Base-by-base conservation (phyloP, 108 stramenopile species). In the Fragilaria crotonensis region DNA sequence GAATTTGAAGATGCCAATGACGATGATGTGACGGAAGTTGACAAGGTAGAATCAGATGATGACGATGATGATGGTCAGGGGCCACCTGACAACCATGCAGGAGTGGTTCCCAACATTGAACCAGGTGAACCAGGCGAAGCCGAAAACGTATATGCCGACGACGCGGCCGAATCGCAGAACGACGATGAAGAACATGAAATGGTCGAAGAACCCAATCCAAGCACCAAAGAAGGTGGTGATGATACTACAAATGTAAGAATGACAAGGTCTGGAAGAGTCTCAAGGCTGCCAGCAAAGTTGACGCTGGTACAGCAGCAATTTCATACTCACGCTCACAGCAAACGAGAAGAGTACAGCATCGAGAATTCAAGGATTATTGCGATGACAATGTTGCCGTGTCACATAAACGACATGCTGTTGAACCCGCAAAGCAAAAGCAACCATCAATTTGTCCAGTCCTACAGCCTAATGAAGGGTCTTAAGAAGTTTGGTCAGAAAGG, bases 401-500 rank as follows among this genome's bases (percentile, higher is more conserved):
- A 41, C 36, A 41, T 11, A 41, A 41, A 41, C 14, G 36, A 41
- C 14, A n/a, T n/a, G n/a, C n/a, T n/a, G n/a, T n/a, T n/a, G n/a
- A n/a, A n/a, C n/a, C n/a, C n/a, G n/a, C n/a, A n/a, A n/a, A n/a
- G n/a, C n/a, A n/a, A n/a, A n/a, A n/a, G n/a, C n/a, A 7, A 41
- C 7, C 36, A 41, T 41, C 36, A 41, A 41, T 41, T 41, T 41
- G 36, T 14, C 7, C 36, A 41, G 36, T 11, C 36, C 14, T 41
- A 41, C 36, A 41, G 36, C 36, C 41, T 41, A 19, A 30, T 27
- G 1, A 49, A 7, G 25, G 53, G 66, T 0, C 23, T 73, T 46
- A 51, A 59, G 33, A 54, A 41, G 33, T 54, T 54, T 27, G 30
- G 45, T 32, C 52, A 64, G 26, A 47, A 51, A 27, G 71, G 65